Conservation (phyloP, 805 yeast genomes). For the Ogataea neopini region DNA sequence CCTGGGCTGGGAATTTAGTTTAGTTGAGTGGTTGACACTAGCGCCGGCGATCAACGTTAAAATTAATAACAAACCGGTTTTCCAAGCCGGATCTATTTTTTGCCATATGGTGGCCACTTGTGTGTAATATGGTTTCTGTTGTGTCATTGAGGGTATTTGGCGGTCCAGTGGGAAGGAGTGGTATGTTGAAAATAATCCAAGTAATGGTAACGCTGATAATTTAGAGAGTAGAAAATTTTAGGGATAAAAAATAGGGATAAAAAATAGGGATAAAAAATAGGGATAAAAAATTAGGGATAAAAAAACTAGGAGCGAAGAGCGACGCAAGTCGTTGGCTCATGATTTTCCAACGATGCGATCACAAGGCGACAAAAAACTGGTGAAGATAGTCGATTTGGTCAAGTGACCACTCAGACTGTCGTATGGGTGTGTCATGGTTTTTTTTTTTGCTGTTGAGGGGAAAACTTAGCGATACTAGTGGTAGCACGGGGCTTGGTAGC, state of each 20-base stretch:
- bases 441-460: too few relatives aligned
- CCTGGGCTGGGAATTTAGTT: not conserved
- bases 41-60: conserved; percentile 15
- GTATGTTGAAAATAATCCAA: not conserved
- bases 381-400: too few relatives aligned
- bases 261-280: too few relatives aligned
- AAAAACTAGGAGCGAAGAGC: not conserved
- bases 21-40: conserved; percentile 12
- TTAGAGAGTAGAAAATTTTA: too few relatives aligned
- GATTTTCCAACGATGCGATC: too few relatives aligned
- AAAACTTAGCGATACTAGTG: too few relatives aligned
- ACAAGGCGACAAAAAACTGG: too few relatives aligned
- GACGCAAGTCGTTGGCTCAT: not conserved
- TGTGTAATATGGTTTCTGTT: not conserved
- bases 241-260: too few relatives aligned
- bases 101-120: not conserved
- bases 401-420: too few relatives aligned
- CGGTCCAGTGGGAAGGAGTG: not conserved
- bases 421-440: too few relatives aligned
- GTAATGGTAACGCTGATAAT: not conserved
- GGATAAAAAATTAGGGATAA: not conserved
- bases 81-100: conserved; percentile 1
- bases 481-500: too few relatives aligned
- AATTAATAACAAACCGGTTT: conserved; percentile 7
- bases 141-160: conserved; percentile 4